Evolutionary conservation across 2,329 filamentous ascomycete species (phyloP), one percentile per base, ranked within the genome.

Genomic region (Alternaria gansuensis): DNA sequence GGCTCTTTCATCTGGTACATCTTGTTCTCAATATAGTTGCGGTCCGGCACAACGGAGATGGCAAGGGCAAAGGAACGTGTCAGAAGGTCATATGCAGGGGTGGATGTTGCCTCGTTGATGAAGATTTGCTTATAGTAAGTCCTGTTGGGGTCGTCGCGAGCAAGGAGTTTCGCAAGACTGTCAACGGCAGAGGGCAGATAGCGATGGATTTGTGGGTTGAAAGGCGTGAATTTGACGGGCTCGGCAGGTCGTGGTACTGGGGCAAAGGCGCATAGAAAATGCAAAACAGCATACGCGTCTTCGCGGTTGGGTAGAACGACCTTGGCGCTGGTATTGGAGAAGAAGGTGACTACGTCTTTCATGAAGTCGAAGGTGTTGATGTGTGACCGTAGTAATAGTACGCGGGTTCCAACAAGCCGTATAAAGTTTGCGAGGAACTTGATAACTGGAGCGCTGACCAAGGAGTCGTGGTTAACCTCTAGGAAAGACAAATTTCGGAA

Each of bases 321-420:
- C 9, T 87, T 86, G 45, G 91, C 87, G 7, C 93, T 88, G 46
- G 96, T 87, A 76, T 99, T 98, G 56, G 94, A 97, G 54, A 99
- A 82, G 66, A 96, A 88, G 14, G 92, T 89, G 57, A 98, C 87
- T 29, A 93, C 83, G 76, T 99, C 95, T 79, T 99, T 99, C 91
- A 97, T 96, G 70, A 98, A 94, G 77, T 99, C 95, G 65, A 97
- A 82, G 0, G 91, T 95, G 77, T 97, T 97, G 71, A 86, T 83
- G 65, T 95, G 86, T 3, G 88, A 92, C 37, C 92, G 88, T 40
- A 98, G 81, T 29, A 98, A 84, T 84, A 94, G 91, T 67, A 92
- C 92, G 13, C 93, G 89, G 4, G 93, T 97, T 29, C 94, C 95
- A 13, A 98, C 83, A 66, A 95, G 91, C 59, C 93, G 85, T 63